Percentiles rank a stretch among this genome's conserved stretches.
Conservation (phyloP, 2,329 filamentous ascomycete genomes). For the Clonostachys sp. region DNA sequence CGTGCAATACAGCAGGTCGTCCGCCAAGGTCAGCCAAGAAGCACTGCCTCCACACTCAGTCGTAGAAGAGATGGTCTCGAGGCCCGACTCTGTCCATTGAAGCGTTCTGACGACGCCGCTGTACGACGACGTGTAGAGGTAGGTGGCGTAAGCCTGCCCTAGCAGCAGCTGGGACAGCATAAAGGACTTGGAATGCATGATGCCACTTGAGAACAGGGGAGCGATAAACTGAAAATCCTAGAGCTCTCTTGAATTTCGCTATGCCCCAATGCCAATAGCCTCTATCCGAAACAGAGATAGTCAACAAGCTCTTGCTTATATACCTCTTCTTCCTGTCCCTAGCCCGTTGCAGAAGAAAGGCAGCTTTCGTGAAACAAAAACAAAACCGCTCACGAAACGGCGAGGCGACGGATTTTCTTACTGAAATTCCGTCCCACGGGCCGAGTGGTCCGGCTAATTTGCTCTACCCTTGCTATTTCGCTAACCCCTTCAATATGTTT, state of each 20-base stretch:
- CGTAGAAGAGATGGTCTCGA: conserved; percentile 35
- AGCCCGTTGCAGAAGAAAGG: too few relatives aligned
- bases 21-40: conserved; percentile 50
- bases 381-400: too few relatives aligned
- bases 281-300: not conserved
- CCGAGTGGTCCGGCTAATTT: too few relatives aligned
- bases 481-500: too few relatives aligned
- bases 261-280: too few relatives aligned
- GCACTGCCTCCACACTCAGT: conserved; percentile 48
- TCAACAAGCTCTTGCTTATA: not conserved
- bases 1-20: conserved; percentile 51
- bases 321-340: too few relatives aligned
- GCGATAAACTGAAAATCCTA: not conserved
- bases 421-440: too few relatives aligned
- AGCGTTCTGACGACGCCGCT: conserved; percentile 42
- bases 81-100: conserved; percentile 26
- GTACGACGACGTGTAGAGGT: conserved; percentile 45
- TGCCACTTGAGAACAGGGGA: not conserved
- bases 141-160: conserved; percentile 23
- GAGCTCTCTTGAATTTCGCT: too few relatives aligned
- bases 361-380: too few relatives aligned
- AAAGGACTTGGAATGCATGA: conserved; percentile 4
- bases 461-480: too few relatives aligned
- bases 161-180: conserved; percentile 6
- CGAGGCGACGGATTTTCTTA: too few relatives aligned